Evolutionary conservation across 2,329 filamentous ascomycete species (phyloP).

Genomic region (Metarhizium anisopliae): DNA sequence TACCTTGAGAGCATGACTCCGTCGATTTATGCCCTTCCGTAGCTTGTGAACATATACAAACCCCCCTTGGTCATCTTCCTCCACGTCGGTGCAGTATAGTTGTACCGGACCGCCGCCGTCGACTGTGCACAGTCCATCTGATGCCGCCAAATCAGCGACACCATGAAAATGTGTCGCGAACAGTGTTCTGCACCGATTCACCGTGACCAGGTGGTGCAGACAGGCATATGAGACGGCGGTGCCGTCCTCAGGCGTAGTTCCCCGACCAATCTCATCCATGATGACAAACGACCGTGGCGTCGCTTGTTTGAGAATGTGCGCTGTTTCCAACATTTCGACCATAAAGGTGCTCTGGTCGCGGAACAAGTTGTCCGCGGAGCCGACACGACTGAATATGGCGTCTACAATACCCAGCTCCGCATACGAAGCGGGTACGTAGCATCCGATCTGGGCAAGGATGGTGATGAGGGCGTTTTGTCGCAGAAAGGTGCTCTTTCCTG

Average conservation of each 20-base stretch:
- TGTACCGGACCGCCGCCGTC: conserved; percentile 40
- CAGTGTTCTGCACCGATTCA: conserved; percentile 70
- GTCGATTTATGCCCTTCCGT: conserved; percentile 70
- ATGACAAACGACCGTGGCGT: conserved; percentile 84
- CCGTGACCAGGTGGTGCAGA: conserved; percentile 69
- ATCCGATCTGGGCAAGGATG: conserved; percentile 85
- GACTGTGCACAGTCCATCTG: conserved; percentile 33
- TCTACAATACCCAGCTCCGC: conserved; percentile 89
- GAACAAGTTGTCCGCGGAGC: conserved; percentile 92
- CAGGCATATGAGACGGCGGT: conserved; percentile 84
- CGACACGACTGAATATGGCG: conserved; percentile 87
- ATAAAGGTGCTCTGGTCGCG: conserved; percentile 96
- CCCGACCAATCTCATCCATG: conserved; percentile 96
- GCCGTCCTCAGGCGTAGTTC: conserved; percentile 89
- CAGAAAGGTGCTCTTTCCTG: conserved; percentile 90
- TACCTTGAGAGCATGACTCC: conserved; percentile 93
- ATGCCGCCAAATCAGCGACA: conserved; percentile 65
- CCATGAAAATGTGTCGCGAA: conserved; percentile 95
- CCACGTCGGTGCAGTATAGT: conserved; percentile 83
- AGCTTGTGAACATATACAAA: conserved; percentile 86
- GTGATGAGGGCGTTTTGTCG: conserved; percentile 93
- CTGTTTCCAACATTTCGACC: conserved; percentile 98
- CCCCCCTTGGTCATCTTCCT: conserved; percentile 58
- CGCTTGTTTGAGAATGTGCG: conserved; percentile 76
- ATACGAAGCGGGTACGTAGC: conserved; percentile 82